Conservation (phyloP, 2,329 filamentous ascomycete species). For the Phaeophleospora eucalypticola region DNA sequence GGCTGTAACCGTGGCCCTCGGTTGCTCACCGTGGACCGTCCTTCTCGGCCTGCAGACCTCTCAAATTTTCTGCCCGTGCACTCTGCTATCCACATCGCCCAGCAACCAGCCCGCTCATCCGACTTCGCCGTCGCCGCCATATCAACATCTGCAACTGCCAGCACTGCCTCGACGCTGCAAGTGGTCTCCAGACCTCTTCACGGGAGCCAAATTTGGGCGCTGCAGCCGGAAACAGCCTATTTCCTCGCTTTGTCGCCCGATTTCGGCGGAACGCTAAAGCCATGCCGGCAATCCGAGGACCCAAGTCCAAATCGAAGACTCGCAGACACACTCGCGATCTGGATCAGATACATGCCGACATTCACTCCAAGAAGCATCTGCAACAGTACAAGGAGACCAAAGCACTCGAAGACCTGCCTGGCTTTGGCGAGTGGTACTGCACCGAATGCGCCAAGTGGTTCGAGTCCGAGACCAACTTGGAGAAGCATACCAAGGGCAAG, state of each 20-base stretch:
- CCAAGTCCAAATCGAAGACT: slow-evolving; percentile 48
- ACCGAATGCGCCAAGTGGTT: slow-evolving; percentile 95
- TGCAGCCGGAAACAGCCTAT: background rate
- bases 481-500: slow-evolving; percentile 76
- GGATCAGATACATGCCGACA: slow-evolving; percentile 84
- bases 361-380: slow-evolving; percentile 74
- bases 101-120: background rate
- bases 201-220: background rate
- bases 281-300: slow-evolving; percentile 50
- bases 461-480: slow-evolving; percentile 73
- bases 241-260: slow-evolving; percentile 4
- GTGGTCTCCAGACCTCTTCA: slow-evolving; percentile 9
- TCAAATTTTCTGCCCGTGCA: background rate
- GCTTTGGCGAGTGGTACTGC: slow-evolving; percentile 81
- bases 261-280: slow-evolving; percentile 15
- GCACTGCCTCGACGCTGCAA: background rate
- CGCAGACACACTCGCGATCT: slow-evolving; percentile 64
- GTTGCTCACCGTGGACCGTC: no score
- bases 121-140: slow-evolving; percentile 5
- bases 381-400: slow-evolving; percentile 74
- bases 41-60: slow-evolving; percentile 12
- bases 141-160: background rate
- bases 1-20: slow-evolving; percentile 1
- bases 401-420: slow-evolving; percentile 79
- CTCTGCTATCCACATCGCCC: slow-evolving; percentile 2